Evolutionary conservation across 768 basidiomycete genomes (phyloP), one percentile per base, ranked within the genome.

Genomic region (Tulasnella calospora): DNA sequence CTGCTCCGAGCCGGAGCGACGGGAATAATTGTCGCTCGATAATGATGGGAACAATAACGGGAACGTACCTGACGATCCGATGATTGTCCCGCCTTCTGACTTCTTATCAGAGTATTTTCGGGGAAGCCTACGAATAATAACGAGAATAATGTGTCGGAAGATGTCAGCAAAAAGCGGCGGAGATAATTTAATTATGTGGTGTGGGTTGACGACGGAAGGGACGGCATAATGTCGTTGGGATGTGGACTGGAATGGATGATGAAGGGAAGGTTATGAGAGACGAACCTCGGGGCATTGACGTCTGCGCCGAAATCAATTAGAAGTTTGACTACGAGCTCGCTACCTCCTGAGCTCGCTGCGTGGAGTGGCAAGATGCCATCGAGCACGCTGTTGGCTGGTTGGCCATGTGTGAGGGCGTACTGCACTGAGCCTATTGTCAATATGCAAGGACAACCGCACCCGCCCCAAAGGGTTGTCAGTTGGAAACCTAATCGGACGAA

Each of bases 291-390:
- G 5, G 96, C 96, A 85, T 99, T 99, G 40, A 98, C 97, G 83
- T 99, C 98, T n/a, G 98, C 98, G 30, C 98, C 97, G 78, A 91
- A 87, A 80, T 98, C 94, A 82, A 99, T 92, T 70, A 99, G 86
- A 80, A 96, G 88, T 82, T 90, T 89, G 55, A 99, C 95, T 67
- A 98, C 93, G 78, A 91, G 89, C 77, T 93, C 94, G 82, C 90
- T 94, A 1, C 98, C 98, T 33, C 94, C 94, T 0, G 95, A 93
- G 81, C 91, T 94, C 2, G 97, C 98, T 4, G 95, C 96, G 83
- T 99, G 98, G 12, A 99, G 88, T 3, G 98, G 96, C n/a, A 98
- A 90, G 3, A 99, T 93, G 46, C 98, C 98, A 83, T 97, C 94
- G 75, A 98, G 89, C 41, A 98, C 94, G 6, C 95, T 94, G 84